A percentile compares a stretch with the other conserved stretches of the same genome.
Conservation (phyloP, 2,329 filamentous ascomycete genomes). For the Penicillium hordei region DNA sequence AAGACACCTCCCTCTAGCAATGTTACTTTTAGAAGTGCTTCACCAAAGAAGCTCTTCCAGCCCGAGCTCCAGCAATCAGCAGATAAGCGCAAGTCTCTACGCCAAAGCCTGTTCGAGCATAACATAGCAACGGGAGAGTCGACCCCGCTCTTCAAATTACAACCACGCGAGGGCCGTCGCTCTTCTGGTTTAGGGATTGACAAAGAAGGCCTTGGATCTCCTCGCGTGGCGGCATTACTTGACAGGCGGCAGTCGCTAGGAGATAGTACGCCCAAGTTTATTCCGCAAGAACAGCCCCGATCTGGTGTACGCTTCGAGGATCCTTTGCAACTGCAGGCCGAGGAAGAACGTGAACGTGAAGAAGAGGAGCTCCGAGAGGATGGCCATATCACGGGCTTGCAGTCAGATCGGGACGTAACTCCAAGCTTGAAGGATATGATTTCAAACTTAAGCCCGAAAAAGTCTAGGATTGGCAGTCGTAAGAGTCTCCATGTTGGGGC, state of each 20-base stretch:
- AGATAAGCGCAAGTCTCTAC: constrained; percentile 38
- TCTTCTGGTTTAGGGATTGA: constrained; percentile 70
- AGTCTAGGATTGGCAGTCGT: constrained; percentile 63
- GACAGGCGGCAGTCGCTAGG: constrained; percentile 71
- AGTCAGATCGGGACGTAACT: constrained; percentile 62
- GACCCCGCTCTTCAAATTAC: constrained; percentile 65
- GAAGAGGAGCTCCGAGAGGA: constrained; percentile 64
- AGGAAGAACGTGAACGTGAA: constrained; percentile 62
- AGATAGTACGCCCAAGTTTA: constrained; percentile 63
- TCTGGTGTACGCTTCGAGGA: constrained; percentile 64
- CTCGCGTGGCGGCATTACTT: constrained; percentile 68
- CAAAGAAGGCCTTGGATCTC: constrained; percentile 70
- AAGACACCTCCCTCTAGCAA: constrained; percentile 53
- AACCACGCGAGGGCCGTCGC: constrained; percentile 55
- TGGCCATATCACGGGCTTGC: constrained; percentile 45
- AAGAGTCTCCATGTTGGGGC: constrained; percentile 77
- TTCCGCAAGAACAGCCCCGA: constrained; percentile 51
- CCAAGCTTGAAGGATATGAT: constrained; percentile 75
- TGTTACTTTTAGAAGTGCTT: constrained; percentile 48
- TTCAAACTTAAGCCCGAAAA: constrained; percentile 73
- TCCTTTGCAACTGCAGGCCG: constrained; percentile 60
- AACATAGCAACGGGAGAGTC: constrained; percentile 55
- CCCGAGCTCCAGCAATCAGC: constrained; percentile 43
- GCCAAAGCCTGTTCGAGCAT: constrained; percentile 55
- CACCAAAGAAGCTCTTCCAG: constrained; percentile 51